phyloP scores from a whole-genome alignment of 2,329 filamentous ascomycete species.

The Colletotrichum cuscutae region DNA sequence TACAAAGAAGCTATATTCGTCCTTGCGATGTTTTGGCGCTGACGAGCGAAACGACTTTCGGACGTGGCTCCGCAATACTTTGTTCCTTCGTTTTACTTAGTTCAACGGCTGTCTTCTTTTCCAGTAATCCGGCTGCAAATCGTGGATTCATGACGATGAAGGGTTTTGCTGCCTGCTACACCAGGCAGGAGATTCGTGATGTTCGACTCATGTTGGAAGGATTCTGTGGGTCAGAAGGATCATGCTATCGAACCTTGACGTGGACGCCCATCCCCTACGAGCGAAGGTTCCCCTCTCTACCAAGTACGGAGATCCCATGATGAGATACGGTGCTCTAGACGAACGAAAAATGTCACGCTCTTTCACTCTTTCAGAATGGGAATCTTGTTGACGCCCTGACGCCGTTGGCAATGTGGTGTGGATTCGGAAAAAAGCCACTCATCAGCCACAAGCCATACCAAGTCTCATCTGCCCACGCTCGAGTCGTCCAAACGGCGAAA shows the following conservation, averaged over 20 bases:
- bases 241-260: background rate
- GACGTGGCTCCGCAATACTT: background rate
- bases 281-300: too few relatives aligned
- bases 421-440: background rate
- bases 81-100: background rate
- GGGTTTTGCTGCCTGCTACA: background rate
- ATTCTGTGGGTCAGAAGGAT: background rate
- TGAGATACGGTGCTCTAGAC: background rate
- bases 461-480: background rate
- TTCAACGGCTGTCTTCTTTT: too few relatives aligned
- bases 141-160: background rate
- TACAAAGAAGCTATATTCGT: background rate
- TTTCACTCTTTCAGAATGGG: background rate
- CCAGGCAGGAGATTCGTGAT: background rate
- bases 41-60: background rate
- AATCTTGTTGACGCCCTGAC: background rate
- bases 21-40: background rate
- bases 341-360: background rate
- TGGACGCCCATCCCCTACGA: background rate
- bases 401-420: background rate
- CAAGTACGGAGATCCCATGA: too few relatives aligned
- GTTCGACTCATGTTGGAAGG: background rate
- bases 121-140: background rate
- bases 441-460: background rate
- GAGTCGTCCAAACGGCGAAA: background rate